Base-by-base conservation (phyloP, 1,284 basidiomycete species). In the Phellinidium pouzarii region DNA sequence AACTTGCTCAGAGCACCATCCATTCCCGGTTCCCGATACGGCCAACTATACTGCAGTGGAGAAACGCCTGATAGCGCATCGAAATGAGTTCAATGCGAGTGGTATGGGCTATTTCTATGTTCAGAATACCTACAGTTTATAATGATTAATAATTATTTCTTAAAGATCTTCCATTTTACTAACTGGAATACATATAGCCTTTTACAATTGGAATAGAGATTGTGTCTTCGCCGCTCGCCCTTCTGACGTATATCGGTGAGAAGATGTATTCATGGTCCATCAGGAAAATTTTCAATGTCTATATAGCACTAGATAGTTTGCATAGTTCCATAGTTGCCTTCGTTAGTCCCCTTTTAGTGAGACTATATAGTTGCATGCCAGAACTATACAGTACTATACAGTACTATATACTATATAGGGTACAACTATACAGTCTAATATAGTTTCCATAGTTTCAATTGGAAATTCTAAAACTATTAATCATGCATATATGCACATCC, bases 211-310 rank as follows among this genome's bases (percentile, higher is more conserved):
- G 61, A 6, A 43, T 60, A 23, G 57, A 60, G 11, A 53, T 62
- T 23, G 50, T 49, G n/a, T 55, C 53, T 9, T 60, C 59, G 14
- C 61, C 60, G 2, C 40, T 61, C 8, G 53, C 57, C 11, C 34
- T 61, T 8, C 54, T 62, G 6, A 46, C 59, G 8, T 62, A 62
- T 44, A 61, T 62, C 31, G 61, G 61, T 1, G 60, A 60, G 38
- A 62, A 62, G 44, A 57, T 62, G 14, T 55, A 58, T 38, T 38
- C 53, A 9, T 62, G 61, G 61, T 61, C 60, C 22, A n/a, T n/a
- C n/a, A n/a, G n/a, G n/a, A n/a, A n/a, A n/a, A n/a, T n/a, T n/a
- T n/a, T n/a, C n/a, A n/a, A n/a, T n/a, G n/a, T n/a, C n/a, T n/a
- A n/a, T n/a, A n/a, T n/a, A n/a, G n/a, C n/a, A n/a, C n/a, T n/a